Percentiles rank a stretch among this genome's conserved stretches.
These are phyloP conservation scores for Sclerotiophoma versabilis DNA, from an alignment of 2,329 filamentous ascomycete species.

Conservation along the genomic window DNA sequence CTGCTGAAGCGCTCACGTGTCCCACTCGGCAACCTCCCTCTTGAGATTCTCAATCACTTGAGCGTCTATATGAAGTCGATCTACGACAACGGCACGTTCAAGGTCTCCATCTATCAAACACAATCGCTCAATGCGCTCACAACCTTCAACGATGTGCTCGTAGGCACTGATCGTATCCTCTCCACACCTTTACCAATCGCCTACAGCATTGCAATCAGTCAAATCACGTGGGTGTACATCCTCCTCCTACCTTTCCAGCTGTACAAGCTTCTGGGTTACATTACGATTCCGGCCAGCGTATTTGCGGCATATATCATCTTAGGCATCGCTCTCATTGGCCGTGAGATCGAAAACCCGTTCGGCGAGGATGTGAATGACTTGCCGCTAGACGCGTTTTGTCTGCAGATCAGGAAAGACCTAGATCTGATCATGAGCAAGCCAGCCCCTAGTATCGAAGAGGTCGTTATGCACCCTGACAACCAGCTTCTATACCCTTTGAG, in stretches of 20 bases:
- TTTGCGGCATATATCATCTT: conserved; percentile 81
- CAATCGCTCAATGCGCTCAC: conserved; percentile 66
- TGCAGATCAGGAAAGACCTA: conserved; percentile 74
- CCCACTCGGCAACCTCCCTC: conserved; percentile 79
- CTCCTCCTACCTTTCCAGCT: conserved; percentile 83
- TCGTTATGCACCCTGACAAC: conserved; percentile 58
- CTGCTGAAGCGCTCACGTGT: conserved; percentile 72
- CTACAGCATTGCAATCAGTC: conserved; percentile 83
- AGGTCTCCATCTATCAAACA: conserved; percentile 65
- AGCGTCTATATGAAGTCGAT: conserved; percentile 70
- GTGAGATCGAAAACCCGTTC: conserved; percentile 86
- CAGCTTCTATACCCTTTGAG: conserved; percentile 63
- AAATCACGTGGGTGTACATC: conserved; percentile 87
- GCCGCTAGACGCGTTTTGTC: conserved; percentile 72
- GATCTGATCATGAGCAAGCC: conserved; percentile 72
- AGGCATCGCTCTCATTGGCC: conserved; percentile 76
- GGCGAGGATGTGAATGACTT: conserved; percentile 81
- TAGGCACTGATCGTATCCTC: conserved; percentile 76
- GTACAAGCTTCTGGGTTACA: conserved; percentile 66
- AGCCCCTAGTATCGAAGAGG: conserved; percentile 59
- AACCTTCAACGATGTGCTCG: conserved; percentile 73
- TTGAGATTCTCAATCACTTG: conserved; percentile 79
- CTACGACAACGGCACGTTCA: conserved; percentile 62
- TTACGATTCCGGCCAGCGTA: conserved; percentile 79
- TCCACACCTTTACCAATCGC: conserved; percentile 82